Base-by-base conservation (phyloP, 73 alveolate genomes). In the Paramecium sexaurelia region DNA sequence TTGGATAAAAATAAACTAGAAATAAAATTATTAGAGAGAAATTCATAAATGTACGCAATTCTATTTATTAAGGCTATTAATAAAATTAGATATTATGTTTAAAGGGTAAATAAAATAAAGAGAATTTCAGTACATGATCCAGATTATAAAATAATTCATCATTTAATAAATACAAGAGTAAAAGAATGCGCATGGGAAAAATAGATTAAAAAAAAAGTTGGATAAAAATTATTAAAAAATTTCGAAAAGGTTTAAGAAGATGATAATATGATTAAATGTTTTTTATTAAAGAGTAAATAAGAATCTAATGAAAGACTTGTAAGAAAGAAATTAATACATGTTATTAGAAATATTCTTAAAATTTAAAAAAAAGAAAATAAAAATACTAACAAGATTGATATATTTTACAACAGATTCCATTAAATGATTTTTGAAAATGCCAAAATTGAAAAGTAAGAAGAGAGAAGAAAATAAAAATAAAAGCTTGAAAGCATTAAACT, bases 1-100 rank as follows among this genome's bases (percentile, higher is more conserved):
- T 73, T 0, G 87, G 87, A 36, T 32, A 73, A 17, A 73, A 39
- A 73, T 36, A 73, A 73, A 66, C 87, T 11, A 73, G 87, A 73
- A 73, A 39, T 9, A 33, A 39, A n/a, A 36, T 73, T 33, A 33
- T 73, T 73, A 27, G 56, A 33, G 87, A 73, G 27, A 73, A 73
- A 24, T 33, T 73, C 19, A 73, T 26, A 3, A 73, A 39, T 73
- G 57, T 36, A 73, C 17, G 9, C 35, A 9, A 36, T 5, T 15
- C 0, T n/a, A 5, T 11, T 33, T 2, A 61, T 61, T 22, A 8
- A 73, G 57, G 55, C 87, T 24, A 39, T 73, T 0, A 73, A 73
- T 36, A 73, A 36, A 73, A 36, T 73, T 11, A 73, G 43, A 73
- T 73, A 73, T 33, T 33, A 27, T 27, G 55, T 73, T 36, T n/a